Percentiles rank a stretch among this genome's conserved stretches.
Evolutionary conservation across 169 alveolate species (phyloP).

Genomic region (Eimeria sp.): DNA sequence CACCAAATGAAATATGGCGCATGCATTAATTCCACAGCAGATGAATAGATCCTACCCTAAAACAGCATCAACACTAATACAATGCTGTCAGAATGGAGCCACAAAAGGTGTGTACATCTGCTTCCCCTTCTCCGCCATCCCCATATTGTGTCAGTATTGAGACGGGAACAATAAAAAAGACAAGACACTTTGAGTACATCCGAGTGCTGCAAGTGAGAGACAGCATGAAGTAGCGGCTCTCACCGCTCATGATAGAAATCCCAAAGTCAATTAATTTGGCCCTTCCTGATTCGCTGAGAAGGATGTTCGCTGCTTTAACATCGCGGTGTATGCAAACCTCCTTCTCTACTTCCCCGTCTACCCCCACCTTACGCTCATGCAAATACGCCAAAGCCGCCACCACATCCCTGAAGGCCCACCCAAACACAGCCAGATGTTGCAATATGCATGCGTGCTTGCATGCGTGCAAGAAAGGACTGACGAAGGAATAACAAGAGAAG

Average conservation of each 20-base stretch:
- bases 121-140: too few relatives aligned
- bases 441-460: neutral
- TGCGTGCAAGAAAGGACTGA: neutral
- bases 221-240: neutral
- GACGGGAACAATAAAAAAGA: too few relatives aligned
- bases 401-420: constrained; percentile 47
- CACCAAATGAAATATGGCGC: neutral
- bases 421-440: neutral
- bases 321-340: constrained; percentile 92
- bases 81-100: too few relatives aligned
- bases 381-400: constrained; percentile 80
- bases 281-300: constrained; percentile 89
- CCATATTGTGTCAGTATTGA: too few relatives aligned
- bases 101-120: too few relatives aligned
- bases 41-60: too few relatives aligned
- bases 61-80: too few relatives aligned
- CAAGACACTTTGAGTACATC: neutral
- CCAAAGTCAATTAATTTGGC: constrained; percentile 95
- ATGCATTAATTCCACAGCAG: neutral
- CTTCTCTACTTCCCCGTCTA: neutral
- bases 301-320: constrained; percentile 94
- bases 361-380: constrained; percentile 32
- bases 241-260: constrained; percentile 83
- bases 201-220: neutral
- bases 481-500: too few relatives aligned